phyloP scores from a whole-genome alignment of 2,329 filamentous ascomycete genomes.

The Sarocladium oryzae region DNA sequence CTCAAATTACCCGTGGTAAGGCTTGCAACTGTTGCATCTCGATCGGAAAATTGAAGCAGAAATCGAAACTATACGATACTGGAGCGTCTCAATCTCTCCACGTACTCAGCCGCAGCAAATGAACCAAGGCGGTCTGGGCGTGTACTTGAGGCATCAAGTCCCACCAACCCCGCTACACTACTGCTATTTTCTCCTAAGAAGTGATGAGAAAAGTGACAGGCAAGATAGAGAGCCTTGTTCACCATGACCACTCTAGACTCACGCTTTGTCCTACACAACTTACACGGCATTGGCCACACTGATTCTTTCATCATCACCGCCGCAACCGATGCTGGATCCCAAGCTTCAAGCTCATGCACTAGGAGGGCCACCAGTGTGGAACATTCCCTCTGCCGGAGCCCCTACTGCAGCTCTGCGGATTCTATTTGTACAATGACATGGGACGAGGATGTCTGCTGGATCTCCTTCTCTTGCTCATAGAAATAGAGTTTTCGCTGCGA shows the following conservation, averaged over 20 bases:
- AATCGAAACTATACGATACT: conserved; percentile 1
- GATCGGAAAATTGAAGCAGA: conserved; percentile 4
- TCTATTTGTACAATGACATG: conserved; percentile 3
- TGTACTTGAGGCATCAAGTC: neutral
- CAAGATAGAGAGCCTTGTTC: neutral
- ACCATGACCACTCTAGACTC: too few relatives aligned
- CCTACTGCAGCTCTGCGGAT: conserved; percentile 3
- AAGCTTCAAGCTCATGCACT: neutral
- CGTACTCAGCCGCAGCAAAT: conserved; percentile 3
- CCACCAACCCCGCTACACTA: neutral
- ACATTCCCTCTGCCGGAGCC: neutral
- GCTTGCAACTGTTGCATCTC: neutral
- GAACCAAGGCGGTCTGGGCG: conserved; percentile 3
- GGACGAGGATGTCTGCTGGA: neutral
- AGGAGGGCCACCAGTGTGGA: neutral
- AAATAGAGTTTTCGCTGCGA: neutral
- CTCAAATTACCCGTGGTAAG: neutral
- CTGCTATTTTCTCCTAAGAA: too few relatives aligned
- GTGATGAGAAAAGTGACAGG: too few relatives aligned
- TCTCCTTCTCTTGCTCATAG: neutral
- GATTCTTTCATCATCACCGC: neutral
- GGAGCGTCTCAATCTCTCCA: neutral
- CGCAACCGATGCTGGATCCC: neutral
- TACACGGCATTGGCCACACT: neutral
- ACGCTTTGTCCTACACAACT: neutral